Evolutionary conservation across 768 basidiomycete genomes (phyloP).

Genomic region (Xerocomus spinulosus): DNA sequence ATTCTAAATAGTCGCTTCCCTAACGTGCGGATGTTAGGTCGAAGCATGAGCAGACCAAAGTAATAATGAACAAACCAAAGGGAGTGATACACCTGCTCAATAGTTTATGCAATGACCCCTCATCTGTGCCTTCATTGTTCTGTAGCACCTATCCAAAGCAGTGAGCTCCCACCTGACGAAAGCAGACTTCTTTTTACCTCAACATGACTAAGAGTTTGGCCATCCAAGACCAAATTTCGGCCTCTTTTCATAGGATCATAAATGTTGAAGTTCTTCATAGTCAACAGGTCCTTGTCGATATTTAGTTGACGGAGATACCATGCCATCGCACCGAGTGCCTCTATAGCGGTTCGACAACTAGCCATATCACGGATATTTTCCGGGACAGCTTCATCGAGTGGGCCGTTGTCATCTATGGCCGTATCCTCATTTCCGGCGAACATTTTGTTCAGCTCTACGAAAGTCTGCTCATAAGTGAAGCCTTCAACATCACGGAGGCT

Average conservation of each 20-base stretch:
- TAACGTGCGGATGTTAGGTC: slow-evolving; percentile 27
- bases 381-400: slow-evolving; percentile 45
- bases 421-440: slow-evolving; percentile 48
- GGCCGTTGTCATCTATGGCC: slow-evolving; percentile 44
- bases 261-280: slow-evolving; percentile 95
- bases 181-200: slow-evolving; percentile 51
- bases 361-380: slow-evolving; percentile 72
- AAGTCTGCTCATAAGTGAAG: slow-evolving; percentile 64
- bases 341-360: slow-evolving; percentile 61
- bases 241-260: slow-evolving; percentile 94
- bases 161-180: slow-evolving; percentile 7
- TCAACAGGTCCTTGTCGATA: slow-evolving; percentile 91
- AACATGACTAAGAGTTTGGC: slow-evolving; percentile 91
- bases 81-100: slow-evolving; percentile 85
- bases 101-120: slow-evolving; percentile 82
- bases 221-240: slow-evolving; percentile 83
- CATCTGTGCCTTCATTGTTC: slow-evolving; percentile 91
- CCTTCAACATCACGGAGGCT: slow-evolving; percentile 81
- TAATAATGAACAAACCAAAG: slow-evolving; percentile 53
- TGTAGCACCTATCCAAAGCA: slow-evolving; percentile 57
- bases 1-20: slow-evolving; percentile 95
- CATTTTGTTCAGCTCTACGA: slow-evolving; percentile 62
- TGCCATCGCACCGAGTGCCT: slow-evolving; percentile 87
- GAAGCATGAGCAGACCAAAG: slow-evolving; percentile 4
- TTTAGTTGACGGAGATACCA: slow-evolving; percentile 94